A percentile compares a stretch with the other conserved stretches of the same genome.
Evolutionary conservation across 2,329 filamentous ascomycete genomes (phyloP).

Genomic region (Penicillium psychrosexuale): DNA sequence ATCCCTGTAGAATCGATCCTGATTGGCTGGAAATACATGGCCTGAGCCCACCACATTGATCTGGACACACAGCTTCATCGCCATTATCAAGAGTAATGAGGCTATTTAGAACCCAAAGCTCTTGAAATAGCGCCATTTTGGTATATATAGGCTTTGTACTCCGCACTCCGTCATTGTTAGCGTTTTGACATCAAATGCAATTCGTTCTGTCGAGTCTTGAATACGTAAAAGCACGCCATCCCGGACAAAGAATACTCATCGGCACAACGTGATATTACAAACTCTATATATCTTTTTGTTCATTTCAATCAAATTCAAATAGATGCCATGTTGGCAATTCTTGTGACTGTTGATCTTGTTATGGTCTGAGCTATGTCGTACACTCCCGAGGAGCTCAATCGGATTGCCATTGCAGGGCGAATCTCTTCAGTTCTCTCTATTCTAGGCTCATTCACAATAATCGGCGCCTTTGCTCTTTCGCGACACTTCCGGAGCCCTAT

Average conservation of each 20-base stretch:
- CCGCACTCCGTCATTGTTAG: neutral
- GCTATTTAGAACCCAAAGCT: neutral
- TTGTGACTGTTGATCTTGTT: neutral
- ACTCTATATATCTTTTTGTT: neutral
- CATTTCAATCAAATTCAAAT: neutral
- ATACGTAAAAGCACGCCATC: constrained; percentile 12
- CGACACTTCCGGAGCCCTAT: constrained; percentile 39
- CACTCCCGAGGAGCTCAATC: constrained; percentile 24
- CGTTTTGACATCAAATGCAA: neutral
- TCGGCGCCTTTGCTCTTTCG: constrained; percentile 32
- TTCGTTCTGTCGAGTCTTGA: neutral
- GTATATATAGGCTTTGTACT: neutral
- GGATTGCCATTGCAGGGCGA: constrained; percentile 31
- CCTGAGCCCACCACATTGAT: neutral
- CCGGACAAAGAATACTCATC: constrained; percentile 10
- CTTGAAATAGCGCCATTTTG: neutral
- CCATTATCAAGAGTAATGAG: neutral
- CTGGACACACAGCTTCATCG: neutral
- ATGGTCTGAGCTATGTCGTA: constrained; percentile 20
- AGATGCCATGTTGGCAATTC: neutral
- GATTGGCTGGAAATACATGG: neutral
- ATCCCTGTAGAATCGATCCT: neutral
- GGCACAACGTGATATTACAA: constrained; percentile 1
- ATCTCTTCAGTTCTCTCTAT: constrained; percentile 32
- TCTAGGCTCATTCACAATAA: constrained; percentile 36